Evolutionary conservation across 805 yeast genomes (phyloP).

Genomic region (Sungouiozyma intestinalis): DNA sequence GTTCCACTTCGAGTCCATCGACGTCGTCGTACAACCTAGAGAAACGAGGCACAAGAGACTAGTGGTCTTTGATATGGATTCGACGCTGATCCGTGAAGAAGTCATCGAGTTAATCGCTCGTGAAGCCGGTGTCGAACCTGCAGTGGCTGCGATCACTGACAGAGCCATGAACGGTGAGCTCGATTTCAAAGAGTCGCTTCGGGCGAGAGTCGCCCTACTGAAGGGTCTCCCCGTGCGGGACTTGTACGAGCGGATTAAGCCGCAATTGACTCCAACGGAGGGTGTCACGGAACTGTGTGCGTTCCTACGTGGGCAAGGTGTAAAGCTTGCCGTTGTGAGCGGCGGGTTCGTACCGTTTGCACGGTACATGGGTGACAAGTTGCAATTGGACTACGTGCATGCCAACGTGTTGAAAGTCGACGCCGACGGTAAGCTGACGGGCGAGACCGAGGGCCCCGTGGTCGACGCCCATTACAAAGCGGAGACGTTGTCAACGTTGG

Average conservation of each 20-base stretch:
- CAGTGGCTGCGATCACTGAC: constrained; percentile 82
- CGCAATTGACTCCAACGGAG: constrained; percentile 61
- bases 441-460: constrained; percentile 66
- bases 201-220: constrained; percentile 64
- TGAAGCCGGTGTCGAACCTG: constrained; percentile 77
- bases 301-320: constrained; percentile 50
- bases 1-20: constrained; percentile 8
- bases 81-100: constrained; percentile 90
- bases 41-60: constrained; percentile 33
- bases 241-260: constrained; percentile 71
- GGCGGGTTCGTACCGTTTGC: constrained; percentile 96
- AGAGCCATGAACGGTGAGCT: constrained; percentile 96
- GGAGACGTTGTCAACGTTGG: constrained; percentile 51
- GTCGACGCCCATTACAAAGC: constrained; percentile 87
- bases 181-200: constrained; percentile 76
- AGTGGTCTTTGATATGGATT: constrained; percentile 94
- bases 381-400: constrained; percentile 76
- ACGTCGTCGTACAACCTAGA: constrained; percentile 16
- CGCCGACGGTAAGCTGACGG: constrained; percentile 43
- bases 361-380: constrained; percentile 49
- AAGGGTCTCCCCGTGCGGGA: constrained; percentile 66
- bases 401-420: constrained; percentile 62
- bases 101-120: constrained; percentile 94
- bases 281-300: constrained; percentile 70
- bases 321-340: constrained; percentile 74